Base-by-base conservation (phyloP, 768 basidiomycete species). In the Naematelia aurantialba region DNA sequence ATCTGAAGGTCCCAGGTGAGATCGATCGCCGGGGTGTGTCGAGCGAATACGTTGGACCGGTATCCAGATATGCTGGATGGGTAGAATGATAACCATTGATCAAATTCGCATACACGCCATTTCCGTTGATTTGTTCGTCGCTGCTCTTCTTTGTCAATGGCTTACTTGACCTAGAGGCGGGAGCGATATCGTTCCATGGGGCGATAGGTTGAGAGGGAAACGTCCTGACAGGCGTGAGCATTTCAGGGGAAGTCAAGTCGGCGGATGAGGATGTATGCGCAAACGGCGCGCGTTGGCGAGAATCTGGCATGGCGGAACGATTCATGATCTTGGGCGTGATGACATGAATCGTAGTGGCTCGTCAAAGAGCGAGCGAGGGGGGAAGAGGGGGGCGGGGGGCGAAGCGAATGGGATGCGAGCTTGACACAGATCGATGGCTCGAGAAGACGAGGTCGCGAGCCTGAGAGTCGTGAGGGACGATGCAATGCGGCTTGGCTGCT, bases 241-340 rank as follows among this genome's bases (percentile, higher is more conserved):
- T 13, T 10, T 59, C 58, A 8, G 53, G 58, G 25, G 62, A 56
- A 10, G 57, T 58, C n/a, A 67, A 49, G 52, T 70, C 61, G 12
- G 66, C 58, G 14, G 60, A 68, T 3, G 72, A 70, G 8, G 69
- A 59, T 25, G 61, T 58, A 50, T 68, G 69, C n/a, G 69, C 56
- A 58, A 73, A 73, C 17, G 72, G 65, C 21, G 72, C 69, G 21
- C 72, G 56, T 26, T 70, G 69, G 17, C 72, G 60, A 3, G 64
- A 63, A 45, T 72, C 70, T 26, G 62, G 59, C 61, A 70, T 59
- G 46, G 24, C 39, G 52, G 56, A 39, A 17, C 8, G 17, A 39
- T 39, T 39, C 34, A 39, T 39, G 8, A 8, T 8, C 8, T 39
- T 8, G 8, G 17, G 34, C 34, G 34, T 39, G 8, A 8, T 8